phyloP scores from a whole-genome alignment of 2,329 filamentous ascomycete genomes.

The Corniculantispora saksenae region DNA sequence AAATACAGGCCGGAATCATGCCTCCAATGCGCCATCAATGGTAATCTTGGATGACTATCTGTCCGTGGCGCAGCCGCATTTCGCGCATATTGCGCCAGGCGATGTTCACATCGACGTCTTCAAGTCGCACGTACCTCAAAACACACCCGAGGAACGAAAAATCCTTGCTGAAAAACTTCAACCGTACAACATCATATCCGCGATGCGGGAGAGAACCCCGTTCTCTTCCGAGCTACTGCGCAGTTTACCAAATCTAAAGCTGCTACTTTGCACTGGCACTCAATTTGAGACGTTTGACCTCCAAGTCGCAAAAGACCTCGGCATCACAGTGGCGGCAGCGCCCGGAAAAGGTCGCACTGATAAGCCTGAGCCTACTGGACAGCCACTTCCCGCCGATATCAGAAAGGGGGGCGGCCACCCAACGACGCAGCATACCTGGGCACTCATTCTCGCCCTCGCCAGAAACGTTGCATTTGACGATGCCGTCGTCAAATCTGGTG shows the following conservation, averaged over 20 bases:
- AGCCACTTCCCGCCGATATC: slow-evolving; percentile 25
- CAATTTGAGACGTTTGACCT: slow-evolving; percentile 63
- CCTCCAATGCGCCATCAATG: slow-evolving; percentile 30
- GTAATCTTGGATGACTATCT: slow-evolving; percentile 75
- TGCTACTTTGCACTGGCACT: slow-evolving; percentile 62
- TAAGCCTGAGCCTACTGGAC: slow-evolving; percentile 8
- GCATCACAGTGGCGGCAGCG: slow-evolving; percentile 55
- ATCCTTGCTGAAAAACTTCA: slow-evolving; percentile 59
- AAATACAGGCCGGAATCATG: not conserved
- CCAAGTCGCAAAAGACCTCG: slow-evolving; percentile 46
- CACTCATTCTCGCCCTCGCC: slow-evolving; percentile 57
- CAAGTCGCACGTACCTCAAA: slow-evolving; percentile 58
- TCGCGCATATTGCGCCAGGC: slow-evolving; percentile 46
- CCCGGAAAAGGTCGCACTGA: slow-evolving; percentile 35
- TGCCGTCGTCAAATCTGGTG: slow-evolving; percentile 51
- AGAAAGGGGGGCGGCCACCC: slow-evolving; percentile 40
- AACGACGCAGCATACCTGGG: slow-evolving; percentile 59
- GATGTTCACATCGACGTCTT: slow-evolving; percentile 50
- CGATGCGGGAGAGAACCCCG: slow-evolving; percentile 67
- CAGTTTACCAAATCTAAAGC: slow-evolving; percentile 61
- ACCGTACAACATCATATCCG: slow-evolving; percentile 57
- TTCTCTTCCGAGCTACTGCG: slow-evolving; percentile 56
- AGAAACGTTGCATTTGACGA: slow-evolving; percentile 62
- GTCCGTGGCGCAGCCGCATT: slow-evolving; percentile 56
- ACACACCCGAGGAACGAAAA: slow-evolving; percentile 57